Percentiles rank a stretch among this genome's conserved stretches.
Evolutionary conservation across 2,329 filamentous ascomycete genomes (phyloP).

Genomic region (Chrysoporthe austroafricana): DNA sequence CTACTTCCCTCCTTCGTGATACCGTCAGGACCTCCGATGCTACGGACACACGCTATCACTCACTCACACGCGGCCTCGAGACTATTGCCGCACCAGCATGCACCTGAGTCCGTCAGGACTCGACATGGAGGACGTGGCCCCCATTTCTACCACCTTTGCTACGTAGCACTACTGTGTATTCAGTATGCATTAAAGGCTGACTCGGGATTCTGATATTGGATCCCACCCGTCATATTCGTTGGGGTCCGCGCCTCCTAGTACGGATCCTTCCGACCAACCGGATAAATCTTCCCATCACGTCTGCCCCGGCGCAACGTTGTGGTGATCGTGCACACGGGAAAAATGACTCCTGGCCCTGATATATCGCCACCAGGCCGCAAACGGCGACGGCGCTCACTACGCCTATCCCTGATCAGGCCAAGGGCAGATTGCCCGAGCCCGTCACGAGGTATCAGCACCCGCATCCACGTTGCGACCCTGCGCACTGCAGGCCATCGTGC

Average conservation of each 20-base stretch:
- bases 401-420: neutral
- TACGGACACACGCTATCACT: neutral
- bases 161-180: neutral
- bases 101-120: neutral
- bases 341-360: neutral
- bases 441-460: neutral
- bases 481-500: neutral
- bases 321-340: neutral
- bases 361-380: neutral
- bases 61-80: neutral
- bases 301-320: neutral
- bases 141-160: neutral
- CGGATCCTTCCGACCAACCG: constrained; percentile 2
- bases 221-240: neutral
- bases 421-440: neutral
- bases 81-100: neutral
- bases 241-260: neutral
- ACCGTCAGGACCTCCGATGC: neutral
- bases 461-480: constrained; percentile 12
- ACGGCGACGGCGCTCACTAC: neutral
- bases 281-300: neutral
- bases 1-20: neutral
- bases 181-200: neutral
- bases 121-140: neutral
- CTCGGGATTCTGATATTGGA: neutral